Conservation (phyloP, 371 early-diverging fungal species). For the Mortierella sp. region DNA sequence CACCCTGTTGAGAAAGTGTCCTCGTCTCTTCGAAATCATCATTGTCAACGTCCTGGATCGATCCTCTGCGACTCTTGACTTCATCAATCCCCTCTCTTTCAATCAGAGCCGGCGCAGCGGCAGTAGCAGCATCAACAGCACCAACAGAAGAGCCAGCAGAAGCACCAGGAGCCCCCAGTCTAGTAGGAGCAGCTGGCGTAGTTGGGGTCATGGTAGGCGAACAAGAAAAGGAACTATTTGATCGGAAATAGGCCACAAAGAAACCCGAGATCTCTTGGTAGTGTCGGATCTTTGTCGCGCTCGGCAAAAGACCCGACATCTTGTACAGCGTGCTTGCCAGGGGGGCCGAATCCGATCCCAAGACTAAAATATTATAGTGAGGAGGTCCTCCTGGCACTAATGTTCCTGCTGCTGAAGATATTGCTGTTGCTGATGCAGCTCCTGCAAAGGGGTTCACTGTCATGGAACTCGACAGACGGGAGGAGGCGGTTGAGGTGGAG, state of each 20-base stretch:
- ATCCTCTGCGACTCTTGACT: conserved; percentile 24
- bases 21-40: conserved; percentile 9
- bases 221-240: conserved; percentile 35
- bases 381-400: conserved; percentile 20
- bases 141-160: background rate
- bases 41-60: conserved; percentile 16
- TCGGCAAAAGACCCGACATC: conserved; percentile 49
- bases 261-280: conserved; percentile 59
- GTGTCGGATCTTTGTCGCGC: conserved; percentile 42
- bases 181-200: background rate
- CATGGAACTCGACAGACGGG: background rate
- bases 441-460: background rate
- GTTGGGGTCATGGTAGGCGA: conserved; percentile 14
- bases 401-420: background rate
- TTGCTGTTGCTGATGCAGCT: background rate
- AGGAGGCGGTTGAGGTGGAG: conserved; percentile 9
- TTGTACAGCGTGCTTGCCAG: conserved; percentile 55
- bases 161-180: background rate
- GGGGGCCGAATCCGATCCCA: conserved; percentile 55
- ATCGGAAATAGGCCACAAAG: conserved; percentile 54
- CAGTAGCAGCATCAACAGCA: background rate
- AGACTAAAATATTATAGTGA: conserved; percentile 53
- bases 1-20: background rate
- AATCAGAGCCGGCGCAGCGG: background rate
- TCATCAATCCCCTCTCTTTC: conserved; percentile 20